Conservation (phyloP, 169 alveolate genomes). For the Eimeria praecox region DNA sequence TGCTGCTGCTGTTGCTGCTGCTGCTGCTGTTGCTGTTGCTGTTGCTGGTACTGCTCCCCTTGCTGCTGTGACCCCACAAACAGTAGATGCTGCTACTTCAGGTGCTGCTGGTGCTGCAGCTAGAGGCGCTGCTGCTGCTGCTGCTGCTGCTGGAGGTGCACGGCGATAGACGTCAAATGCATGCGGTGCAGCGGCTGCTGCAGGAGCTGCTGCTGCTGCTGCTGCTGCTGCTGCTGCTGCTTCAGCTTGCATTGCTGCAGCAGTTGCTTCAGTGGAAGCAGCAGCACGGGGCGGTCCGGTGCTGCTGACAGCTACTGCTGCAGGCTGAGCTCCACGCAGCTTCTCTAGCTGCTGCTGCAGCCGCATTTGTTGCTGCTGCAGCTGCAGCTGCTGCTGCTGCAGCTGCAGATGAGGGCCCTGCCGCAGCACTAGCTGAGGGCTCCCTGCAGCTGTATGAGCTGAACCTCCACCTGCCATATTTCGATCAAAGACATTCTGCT, state of each 20-base stretch:
- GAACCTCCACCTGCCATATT: background rate
- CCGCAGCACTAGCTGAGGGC: constrained; percentile 17
- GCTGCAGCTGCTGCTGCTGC: constrained; percentile 61
- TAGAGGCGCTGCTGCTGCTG: background rate
- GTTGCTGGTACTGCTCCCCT: background rate
- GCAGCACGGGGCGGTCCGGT: background rate
- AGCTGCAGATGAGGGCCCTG: constrained; percentile 9
- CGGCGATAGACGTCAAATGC: background rate
- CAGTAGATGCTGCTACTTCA: background rate
- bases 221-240: constrained; percentile 18
- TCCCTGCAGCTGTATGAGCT: constrained; percentile 4
- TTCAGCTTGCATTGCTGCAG: background rate
- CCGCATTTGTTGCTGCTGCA: constrained; percentile 33
- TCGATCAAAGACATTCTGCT: background rate
- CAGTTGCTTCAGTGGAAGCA: background rate
- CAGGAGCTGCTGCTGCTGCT: background rate
- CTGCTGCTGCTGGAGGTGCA: background rate
- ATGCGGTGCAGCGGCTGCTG: constrained; percentile 5
- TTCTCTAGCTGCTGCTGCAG: constrained; percentile 52
- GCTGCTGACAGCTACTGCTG: background rate
- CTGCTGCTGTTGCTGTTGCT: constrained; percentile 18
- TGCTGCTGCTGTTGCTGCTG: constrained; percentile 54
- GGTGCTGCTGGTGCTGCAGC: constrained; percentile 29
- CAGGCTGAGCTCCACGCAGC: constrained; percentile 11
- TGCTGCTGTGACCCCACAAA: background rate